Evolutionary conservation across 1,284 basidiomycete species (phyloP), one percentile per base, ranked within the genome.

Genomic region (Apiotrichum montevideense): DNA sequence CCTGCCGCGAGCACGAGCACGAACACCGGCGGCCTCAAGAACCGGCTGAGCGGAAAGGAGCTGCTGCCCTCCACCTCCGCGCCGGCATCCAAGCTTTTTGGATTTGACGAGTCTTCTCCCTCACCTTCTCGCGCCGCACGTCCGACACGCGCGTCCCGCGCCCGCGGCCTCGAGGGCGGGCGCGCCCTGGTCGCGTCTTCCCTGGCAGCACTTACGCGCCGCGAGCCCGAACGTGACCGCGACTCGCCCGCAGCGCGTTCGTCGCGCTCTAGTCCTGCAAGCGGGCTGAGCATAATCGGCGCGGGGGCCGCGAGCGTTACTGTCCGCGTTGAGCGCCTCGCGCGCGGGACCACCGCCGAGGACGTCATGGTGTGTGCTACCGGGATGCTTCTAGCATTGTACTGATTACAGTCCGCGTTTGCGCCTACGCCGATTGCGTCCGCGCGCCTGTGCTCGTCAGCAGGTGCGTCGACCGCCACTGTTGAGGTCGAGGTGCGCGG

Each of bases 401-500:
- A 11, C 11, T 42, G 41, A 15, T n/a, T 42, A 15, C 59, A 85
- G 84, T 87, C 87, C 33, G 91, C 91, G 57, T 93, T 93, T 80
- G 85, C 86, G 63, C 83, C 87, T 65, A 87, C 88, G 3, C 77
- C 82, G 10, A 85, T 92, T 61, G 79, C 82, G 33, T 78, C 80
- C 32, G 80, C 85, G 6, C 80, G 80, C 21, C 71, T 81, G 15
- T 60, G 74, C 3, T 63, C 75, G 1, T 50, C 58, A 9, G 74
- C 78, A 10, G 6, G 40, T 8, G 56, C 55, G 35, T 34, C 43
- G 9, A 80, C 83, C 43, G 84, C 87, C 7, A 74, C 80, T 2
- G 86, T 91, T 49, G 83, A 87, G 32, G 77, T 92, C 29, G 86
- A 86, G 14, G 86, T 87, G 79, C 86, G 88, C 66, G 78, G 79